These are phyloP conservation scores for Raddia distichophylla DNA, from an alignment of 176 grass and related monocot species.

Conservation along the genomic window DNA sequence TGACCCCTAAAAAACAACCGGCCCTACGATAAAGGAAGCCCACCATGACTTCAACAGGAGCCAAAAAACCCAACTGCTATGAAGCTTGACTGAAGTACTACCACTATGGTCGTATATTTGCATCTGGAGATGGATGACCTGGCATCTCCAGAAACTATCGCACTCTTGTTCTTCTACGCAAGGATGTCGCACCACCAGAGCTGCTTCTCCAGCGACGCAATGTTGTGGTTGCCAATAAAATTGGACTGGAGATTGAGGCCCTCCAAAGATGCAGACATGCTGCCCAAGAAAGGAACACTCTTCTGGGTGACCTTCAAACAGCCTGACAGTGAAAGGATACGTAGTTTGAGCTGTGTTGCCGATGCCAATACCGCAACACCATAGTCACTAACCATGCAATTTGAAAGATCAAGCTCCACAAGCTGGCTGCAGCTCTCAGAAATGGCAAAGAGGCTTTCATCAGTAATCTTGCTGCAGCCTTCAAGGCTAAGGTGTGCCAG, in stretches of 20 bases:
- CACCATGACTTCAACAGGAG: slow-evolving; percentile 48
- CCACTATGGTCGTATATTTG: slow-evolving; percentile 47
- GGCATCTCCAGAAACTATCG: slow-evolving; percentile 33
- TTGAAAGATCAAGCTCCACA: slow-evolving; percentile 85
- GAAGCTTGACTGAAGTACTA: slow-evolving; percentile 43
- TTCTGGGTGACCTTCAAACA: slow-evolving; percentile 82
- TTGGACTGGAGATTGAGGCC: slow-evolving; percentile 87
- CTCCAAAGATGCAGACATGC: slow-evolving; percentile 67
- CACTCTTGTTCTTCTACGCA: slow-evolving; percentile 53
- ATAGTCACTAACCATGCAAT: slow-evolving; percentile 78
- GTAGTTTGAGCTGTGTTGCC: slow-evolving; percentile 67
- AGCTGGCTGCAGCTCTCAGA: slow-evolving; percentile 67
- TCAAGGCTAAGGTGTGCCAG: slow-evolving; percentile 78
- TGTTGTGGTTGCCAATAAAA: slow-evolving; percentile 64
- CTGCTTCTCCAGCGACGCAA: slow-evolving; percentile 77
- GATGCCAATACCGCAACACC: slow-evolving; percentile 74
- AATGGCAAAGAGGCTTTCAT: slow-evolving; percentile 73
- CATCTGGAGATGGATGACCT: slow-evolving; percentile 51
- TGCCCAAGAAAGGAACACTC: slow-evolving; percentile 77
- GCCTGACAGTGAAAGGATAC: slow-evolving; percentile 73
- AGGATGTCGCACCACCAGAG: slow-evolving; percentile 93
- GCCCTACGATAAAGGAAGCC: slow-evolving; percentile 59
- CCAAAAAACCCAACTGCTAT: slow-evolving; percentile 55
- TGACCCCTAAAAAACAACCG: slow-evolving; percentile 52
- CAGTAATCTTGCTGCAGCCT: slow-evolving; percentile 86